These are phyloP conservation scores for Dendrobium nobile DNA, from an alignment of 106 monocot species.

Conservation along the genomic window DNA sequence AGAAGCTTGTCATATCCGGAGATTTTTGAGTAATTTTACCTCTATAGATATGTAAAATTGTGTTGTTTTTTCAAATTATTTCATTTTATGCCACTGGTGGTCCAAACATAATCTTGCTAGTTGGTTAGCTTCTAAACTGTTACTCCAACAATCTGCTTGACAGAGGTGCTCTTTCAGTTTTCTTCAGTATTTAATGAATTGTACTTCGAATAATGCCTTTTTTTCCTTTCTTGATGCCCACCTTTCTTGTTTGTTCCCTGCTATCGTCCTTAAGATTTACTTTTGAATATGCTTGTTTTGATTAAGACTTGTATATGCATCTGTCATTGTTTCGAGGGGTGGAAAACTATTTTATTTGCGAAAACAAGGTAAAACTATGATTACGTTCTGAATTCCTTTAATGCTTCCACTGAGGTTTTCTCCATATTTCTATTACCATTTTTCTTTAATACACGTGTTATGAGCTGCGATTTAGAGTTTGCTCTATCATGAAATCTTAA, in stretches of 20 bases:
- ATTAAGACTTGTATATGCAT: no score
- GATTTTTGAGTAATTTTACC: no score
- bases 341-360: no score
- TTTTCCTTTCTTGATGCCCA: neutral
- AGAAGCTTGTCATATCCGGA: no score
- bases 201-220: neutral
- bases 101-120: no score
- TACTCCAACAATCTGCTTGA: no score
- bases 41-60: no score
- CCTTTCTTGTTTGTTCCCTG: neutral
- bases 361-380: neutral
- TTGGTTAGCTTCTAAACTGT: no score
- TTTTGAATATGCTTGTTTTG: neutral
- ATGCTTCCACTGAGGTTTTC: neutral
- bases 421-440: neutral
- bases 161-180: neutral
- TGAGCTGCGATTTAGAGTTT: neutral
- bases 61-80: no score
- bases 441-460: neutral
- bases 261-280: neutral
- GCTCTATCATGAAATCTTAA: neutral
- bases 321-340: no score
- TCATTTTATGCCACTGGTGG: no score
- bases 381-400: neutral
- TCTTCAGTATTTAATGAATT: neutral